These are phyloP conservation scores for Lablab purpureus DNA, from an alignment of 306 rosid species.

Conservation along the genomic window DNA sequence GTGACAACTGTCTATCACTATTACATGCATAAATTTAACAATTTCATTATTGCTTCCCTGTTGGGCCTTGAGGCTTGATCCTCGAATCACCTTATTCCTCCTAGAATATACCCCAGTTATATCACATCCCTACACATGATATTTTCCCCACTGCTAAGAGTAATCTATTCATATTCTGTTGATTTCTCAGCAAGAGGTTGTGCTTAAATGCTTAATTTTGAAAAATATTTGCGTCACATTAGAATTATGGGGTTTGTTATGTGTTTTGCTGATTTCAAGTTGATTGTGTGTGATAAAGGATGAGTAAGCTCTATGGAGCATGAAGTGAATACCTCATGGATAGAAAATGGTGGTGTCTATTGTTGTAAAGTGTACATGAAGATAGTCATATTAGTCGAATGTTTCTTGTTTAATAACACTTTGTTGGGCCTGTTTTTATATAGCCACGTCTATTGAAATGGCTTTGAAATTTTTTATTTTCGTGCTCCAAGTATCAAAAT, in stretches of 20 bases:
- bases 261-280: neutral
- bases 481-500: neutral
- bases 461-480: slow-evolving; percentile 34
- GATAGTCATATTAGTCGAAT: slow-evolving; percentile 15
- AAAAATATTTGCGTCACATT: slow-evolving; percentile 10
- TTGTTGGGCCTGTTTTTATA: slow-evolving; percentile 10
- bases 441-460: slow-evolving; percentile 31
- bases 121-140: neutral
- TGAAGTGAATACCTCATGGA: slow-evolving; percentile 6
- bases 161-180: neutral
- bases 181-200: neutral
- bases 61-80: neutral
- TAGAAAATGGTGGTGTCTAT: slow-evolving; percentile 19
- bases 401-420: slow-evolving; percentile 20
- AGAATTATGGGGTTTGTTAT: neutral
- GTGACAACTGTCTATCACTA: no score
- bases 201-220: slow-evolving; percentile 4
- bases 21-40: no score
- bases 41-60: neutral
- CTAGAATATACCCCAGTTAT: neutral
- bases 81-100: slow-evolving; percentile 1
- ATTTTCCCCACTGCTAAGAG: neutral
- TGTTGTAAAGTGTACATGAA: slow-evolving; percentile 19
- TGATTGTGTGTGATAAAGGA: neutral
- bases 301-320: neutral